These are phyloP conservation scores for Eucalyptus erythrocorys DNA, from an alignment of 345 rosid genomes.

Conservation along the genomic window DNA sequence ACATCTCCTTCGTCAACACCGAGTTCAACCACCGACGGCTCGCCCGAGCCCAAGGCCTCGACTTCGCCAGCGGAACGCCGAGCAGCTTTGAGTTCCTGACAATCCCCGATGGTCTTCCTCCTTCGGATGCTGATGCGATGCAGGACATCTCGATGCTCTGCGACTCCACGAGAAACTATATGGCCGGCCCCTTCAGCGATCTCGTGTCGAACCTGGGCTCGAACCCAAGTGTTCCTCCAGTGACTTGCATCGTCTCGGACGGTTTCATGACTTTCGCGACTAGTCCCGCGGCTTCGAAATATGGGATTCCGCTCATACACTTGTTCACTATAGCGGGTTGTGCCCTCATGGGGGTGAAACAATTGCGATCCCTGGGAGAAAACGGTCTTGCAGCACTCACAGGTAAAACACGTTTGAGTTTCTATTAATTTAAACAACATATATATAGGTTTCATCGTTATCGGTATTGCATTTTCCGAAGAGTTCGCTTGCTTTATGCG, in stretches of 20 bases:
- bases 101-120: background rate
- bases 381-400: background rate
- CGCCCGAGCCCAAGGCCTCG: background rate
- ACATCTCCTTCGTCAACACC: conserved; percentile 5
- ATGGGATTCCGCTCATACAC: background rate
- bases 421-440: background rate
- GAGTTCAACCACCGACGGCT: conserved; percentile 5
- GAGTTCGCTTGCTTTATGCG: background rate
- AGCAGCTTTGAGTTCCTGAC: background rate
- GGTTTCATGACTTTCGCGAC: background rate
- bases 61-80: background rate
- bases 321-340: background rate
- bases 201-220: background rate
- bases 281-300: background rate
- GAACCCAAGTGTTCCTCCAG: background rate
- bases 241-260: background rate
- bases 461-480: background rate
- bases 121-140: background rate
- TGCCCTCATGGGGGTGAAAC: background rate
- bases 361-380: background rate
- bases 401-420: background rate
- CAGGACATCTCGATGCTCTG: background rate
- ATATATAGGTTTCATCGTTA: background rate
- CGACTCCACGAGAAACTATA: background rate
- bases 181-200: background rate